These are phyloP conservation scores for Nannochloropsis salina DNA, from an alignment of 108 stramenopile genomes.

Conservation along the genomic window DNA sequence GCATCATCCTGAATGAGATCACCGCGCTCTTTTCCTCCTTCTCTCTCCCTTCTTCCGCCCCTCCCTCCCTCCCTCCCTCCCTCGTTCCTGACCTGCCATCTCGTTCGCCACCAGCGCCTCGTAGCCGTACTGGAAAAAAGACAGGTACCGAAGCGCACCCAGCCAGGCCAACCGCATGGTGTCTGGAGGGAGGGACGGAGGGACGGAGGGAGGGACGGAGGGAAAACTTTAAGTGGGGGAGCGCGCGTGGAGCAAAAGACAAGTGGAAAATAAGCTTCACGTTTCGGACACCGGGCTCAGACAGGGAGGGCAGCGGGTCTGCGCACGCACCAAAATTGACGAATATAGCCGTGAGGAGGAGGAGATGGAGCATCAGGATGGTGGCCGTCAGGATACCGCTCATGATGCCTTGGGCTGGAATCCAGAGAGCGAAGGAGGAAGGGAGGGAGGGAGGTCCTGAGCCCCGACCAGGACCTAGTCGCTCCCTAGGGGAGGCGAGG, in stretches of 20 bases:
- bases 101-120: not conserved
- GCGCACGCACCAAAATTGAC: not conserved
- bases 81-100: not conserved
- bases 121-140: not conserved
- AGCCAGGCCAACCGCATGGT: not conserved
- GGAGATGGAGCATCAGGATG: not conserved
- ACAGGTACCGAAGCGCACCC: not conserved
- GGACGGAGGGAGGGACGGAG: not conserved
- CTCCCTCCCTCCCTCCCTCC: constrained; percentile 10
- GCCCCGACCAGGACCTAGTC: not conserved
- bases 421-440: not conserved
- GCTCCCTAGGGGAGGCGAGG: not conserved
- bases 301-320: not conserved
- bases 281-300: too few species aligned
- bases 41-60: not conserved
- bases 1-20: not conserved
- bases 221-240: too few species aligned
- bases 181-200: not conserved
- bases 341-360: not conserved
- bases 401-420: constrained; percentile 3
- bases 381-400: not conserved
- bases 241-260: too few species aligned
- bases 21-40: not conserved
- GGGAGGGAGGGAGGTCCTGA: not conserved
- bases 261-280: too few species aligned